Evolutionary conservation across 2,329 filamentous ascomycete species (phyloP), one percentile per base, ranked within the genome.

Genomic region (Thielaviopsis populi): DNA sequence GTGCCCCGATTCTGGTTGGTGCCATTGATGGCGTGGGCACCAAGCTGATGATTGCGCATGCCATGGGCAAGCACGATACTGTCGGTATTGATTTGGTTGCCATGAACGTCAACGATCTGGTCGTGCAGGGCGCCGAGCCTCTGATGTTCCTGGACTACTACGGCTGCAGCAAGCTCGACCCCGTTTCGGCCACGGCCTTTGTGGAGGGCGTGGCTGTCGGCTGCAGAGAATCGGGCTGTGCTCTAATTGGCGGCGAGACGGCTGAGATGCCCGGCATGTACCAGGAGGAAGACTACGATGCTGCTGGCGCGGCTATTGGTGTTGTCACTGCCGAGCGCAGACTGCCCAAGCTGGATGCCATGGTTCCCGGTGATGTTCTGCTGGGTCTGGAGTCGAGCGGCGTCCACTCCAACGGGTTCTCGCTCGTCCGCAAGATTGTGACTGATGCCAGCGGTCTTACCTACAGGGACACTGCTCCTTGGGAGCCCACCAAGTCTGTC

Each of bases 241-340:
- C 91, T 17, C 81, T 99, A 2, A 88, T 97, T n/a, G 94, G 94
- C 46, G 94, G 94, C 54, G 94, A 99, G 76, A 99, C 94, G 0
- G 94, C 94, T 6, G 94, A 99, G 76, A 97, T 99, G 94, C 92
- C 92, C 0, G 91, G 91, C 63, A 89, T 97, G 79, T 96, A 96
- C 77, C 80, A 86, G 68, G 84, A 83, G 62, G 88, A 90, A 60
- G 89, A 95, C 71, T 99, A 97, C 73, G 94, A 99, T 70, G 91
- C 91, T 7, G 91, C 90, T 24, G 94, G 94, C 67, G 88, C 88
- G 46, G 92, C 92, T 19, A 86, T 95, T 56, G 94, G 94, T 64
- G 89, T 91, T 50, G 88, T 97, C 72, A 78, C 80, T 42, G 76
- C 81, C 41, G 82, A 81, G 4, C 79, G 81, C 60, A 83, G 92